Evolutionary conservation across 352 stramenopile species (phyloP).

Genomic region (Phytophthora tentaculata): DNA sequence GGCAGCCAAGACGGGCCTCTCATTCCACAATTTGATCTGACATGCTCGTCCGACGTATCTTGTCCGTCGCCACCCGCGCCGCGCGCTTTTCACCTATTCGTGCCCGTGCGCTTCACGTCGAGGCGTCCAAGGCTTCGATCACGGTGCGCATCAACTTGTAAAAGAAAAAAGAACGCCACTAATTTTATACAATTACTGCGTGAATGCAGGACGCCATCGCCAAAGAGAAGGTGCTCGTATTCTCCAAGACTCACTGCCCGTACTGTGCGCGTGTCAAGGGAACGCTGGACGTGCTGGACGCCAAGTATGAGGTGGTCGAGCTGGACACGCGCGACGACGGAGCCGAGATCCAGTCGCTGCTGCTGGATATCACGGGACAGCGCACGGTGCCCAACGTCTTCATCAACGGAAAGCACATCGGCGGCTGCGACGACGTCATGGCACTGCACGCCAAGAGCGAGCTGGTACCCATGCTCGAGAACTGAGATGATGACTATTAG

Average conservation of each 20-base stretch:
- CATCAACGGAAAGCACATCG: slow-evolving; percentile 96
- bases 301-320: slow-evolving; percentile 70
- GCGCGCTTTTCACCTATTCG: slow-evolving; percentile 20
- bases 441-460: slow-evolving; percentile 61
- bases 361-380: slow-evolving; percentile 94
- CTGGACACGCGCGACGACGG: slow-evolving; percentile 86
- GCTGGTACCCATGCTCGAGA: slow-evolving; percentile 63
- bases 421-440: slow-evolving; percentile 91
- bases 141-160: slow-evolving; percentile 38
- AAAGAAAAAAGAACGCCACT: neutral
- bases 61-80: slow-evolving; percentile 23
- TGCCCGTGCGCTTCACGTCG: slow-evolving; percentile 58
- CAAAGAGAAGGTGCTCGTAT: slow-evolving; percentile 87
- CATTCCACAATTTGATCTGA: slow-evolving; percentile 10
- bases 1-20: too few species aligned
- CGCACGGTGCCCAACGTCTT: slow-evolving; percentile 98
- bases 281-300: slow-evolving; percentile 78
- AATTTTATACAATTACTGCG: neutral
- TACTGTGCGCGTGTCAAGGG: slow-evolving; percentile 93
- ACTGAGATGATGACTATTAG: slow-evolving; percentile 27
- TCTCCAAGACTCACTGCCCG: slow-evolving; percentile 96
- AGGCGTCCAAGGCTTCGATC: slow-evolving; percentile 66
- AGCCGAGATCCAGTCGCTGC: slow-evolving; percentile 88
- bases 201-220: slow-evolving; percentile 58
- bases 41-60: slow-evolving; percentile 30